Evolutionary conservation across 495 filamentous ascomycete species (phyloP).

Genomic region (Aspergillus kassunensis): DNA sequence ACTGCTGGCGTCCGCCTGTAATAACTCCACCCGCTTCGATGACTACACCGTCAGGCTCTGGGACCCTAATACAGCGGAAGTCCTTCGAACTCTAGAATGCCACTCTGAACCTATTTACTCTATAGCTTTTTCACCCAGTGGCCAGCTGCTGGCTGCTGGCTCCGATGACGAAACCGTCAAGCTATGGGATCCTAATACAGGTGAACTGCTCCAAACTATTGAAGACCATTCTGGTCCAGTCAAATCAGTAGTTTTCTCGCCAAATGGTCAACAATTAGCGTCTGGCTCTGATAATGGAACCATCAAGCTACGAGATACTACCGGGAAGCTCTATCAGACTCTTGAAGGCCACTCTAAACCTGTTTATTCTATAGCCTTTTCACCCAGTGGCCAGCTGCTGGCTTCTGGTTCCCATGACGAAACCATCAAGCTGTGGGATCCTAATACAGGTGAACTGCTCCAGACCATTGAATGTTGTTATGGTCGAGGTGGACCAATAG

Average conservation of each 20-base stretch:
- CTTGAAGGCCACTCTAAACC: neutral
- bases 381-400: neutral
- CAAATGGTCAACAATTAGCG: neutral
- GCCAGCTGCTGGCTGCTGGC: no score
- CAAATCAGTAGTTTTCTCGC: neutral
- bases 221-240: neutral
- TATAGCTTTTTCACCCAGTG: no score
- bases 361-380: neutral
- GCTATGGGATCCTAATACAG: no score
- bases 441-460: neutral
- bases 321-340: neutral
- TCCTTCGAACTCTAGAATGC: no score
- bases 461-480: conserved; percentile 18
- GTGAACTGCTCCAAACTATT: neutral
- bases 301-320: no score
- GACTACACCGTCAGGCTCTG: no score
- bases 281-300: no score
- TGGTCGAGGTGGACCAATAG: neutral
- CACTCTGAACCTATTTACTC: no score
- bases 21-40: no score
- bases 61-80: no score
- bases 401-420: neutral
- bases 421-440: conserved; percentile 6
- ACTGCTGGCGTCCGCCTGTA: no score
- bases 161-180: no score